These are phyloP conservation scores for Xylaria scruposa DNA, from an alignment of 495 filamentous ascomycete genomes.

Conservation along the genomic window DNA sequence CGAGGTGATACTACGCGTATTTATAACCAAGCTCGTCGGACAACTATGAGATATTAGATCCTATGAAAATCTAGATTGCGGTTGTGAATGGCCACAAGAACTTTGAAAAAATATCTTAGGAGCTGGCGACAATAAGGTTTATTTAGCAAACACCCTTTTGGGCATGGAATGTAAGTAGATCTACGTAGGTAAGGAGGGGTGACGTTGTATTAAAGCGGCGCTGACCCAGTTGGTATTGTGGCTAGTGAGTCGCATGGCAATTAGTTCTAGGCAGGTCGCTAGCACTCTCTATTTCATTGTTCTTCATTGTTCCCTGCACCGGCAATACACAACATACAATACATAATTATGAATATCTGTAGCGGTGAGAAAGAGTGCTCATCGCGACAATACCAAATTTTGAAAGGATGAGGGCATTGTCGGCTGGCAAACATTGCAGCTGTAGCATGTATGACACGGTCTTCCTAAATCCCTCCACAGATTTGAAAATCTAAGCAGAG, in stretches of 20 bases:
- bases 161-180: neutral
- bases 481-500: neutral
- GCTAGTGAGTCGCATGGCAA: neutral
- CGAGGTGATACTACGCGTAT: neutral
- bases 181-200: neutral
- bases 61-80: neutral
- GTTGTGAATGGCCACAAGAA: neutral
- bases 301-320: neutral
- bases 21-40: neutral
- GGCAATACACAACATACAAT: neutral
- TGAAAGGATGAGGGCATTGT: constrained; percentile 1
- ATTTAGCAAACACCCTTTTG: neutral
- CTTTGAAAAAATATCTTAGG: neutral
- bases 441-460: neutral
- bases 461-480: neutral
- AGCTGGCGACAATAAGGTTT: neutral
- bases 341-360: neutral
- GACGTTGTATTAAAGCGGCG: neutral
- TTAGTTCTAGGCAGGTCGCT: no score
- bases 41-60: no score
- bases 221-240: neutral
- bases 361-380: neutral
- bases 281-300: neutral
- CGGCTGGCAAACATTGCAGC: neutral
- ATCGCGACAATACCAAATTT: neutral